Conservation (phyloP, 805 yeast genomes). For the Kodamaea neixiangensis region DNA sequence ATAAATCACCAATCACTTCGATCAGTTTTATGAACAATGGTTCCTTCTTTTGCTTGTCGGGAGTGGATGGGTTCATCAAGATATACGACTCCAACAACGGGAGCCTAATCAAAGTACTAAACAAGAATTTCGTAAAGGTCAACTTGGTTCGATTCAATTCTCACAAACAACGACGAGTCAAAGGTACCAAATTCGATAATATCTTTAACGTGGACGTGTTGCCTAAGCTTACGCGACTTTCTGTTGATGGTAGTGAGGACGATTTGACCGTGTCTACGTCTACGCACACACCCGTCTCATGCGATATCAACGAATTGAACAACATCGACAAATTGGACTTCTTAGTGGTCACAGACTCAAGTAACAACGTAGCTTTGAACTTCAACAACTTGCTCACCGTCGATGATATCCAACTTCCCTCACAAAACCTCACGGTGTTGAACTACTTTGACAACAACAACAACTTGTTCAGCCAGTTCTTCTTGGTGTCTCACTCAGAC, state of each 20-base stretch:
- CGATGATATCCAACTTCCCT: constrained; percentile 25
- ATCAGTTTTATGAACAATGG: constrained; percentile 40
- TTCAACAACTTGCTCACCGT: constrained; percentile 35
- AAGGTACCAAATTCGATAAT: constrained; percentile 16
- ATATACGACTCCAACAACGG: constrained; percentile 52
- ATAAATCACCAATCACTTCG: constrained; percentile 32
- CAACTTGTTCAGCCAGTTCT: constrained; percentile 29
- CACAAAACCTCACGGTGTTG: constrained; percentile 13
- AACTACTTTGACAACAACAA: constrained; percentile 21
- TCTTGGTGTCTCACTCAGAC: constrained; percentile 19
- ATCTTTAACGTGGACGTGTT: constrained; percentile 30
- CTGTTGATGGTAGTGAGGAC: constrained; percentile 13
- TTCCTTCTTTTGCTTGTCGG: constrained; percentile 45
- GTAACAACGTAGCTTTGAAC: constrained; percentile 26
- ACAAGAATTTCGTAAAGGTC: constrained; percentile 19
- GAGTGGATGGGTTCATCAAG: constrained; percentile 43
- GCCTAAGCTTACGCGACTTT: constrained; percentile 38
- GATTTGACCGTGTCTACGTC: constrained; percentile 3
- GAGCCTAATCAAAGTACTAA: constrained; percentile 29
- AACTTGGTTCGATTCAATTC: constrained; percentile 22
- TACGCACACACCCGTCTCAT: constrained; percentile 8
- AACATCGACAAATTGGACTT: constrained; percentile 21
- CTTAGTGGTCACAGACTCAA: constrained; percentile 25
- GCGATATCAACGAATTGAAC: constrained; percentile 13
- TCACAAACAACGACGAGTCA: constrained; percentile 2